A percentile compares a stretch with the other conserved stretches of the same genome.
Conservation (phyloP, 129 eudicot species). For the Artemisia argyi region DNA sequence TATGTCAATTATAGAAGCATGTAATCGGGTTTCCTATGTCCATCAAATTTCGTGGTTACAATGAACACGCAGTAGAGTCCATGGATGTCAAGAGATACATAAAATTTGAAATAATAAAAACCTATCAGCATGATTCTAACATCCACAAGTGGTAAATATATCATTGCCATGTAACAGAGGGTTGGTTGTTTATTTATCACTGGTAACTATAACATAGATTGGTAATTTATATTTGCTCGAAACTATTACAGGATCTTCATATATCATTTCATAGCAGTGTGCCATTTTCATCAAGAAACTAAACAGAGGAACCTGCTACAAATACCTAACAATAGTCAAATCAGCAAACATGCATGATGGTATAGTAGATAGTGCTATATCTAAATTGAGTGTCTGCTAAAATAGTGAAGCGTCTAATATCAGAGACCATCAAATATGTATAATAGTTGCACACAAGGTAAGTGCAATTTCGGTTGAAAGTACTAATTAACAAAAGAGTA, state of each 20-base stretch:
- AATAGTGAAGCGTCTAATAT: background rate
- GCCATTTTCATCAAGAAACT: background rate
- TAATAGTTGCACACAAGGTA: background rate
- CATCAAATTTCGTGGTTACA: no score
- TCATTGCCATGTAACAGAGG: background rate
- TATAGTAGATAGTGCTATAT: background rate
- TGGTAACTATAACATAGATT: conserved; percentile 3
- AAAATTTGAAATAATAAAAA: background rate
- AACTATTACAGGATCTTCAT: background rate
- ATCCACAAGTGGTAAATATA: conserved; percentile 6
- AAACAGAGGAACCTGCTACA: background rate
- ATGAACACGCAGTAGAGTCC: background rate
- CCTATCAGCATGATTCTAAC: background rate
- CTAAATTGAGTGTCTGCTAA: background rate
- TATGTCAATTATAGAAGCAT: no score
- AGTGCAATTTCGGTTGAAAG: conserved; percentile 4
- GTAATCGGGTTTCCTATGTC: no score
- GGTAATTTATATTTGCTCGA: background rate
- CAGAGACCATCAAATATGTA: conserved; percentile 1
- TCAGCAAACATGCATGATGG: background rate
- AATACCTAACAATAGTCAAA: background rate
- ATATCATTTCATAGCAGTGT: background rate
- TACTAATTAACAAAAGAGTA: conserved; percentile 6
- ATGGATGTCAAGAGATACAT: background rate
- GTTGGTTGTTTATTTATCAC: conserved; percentile 4